Percentiles rank a stretch among this genome's conserved stretches.
Conservation (phyloP, 768 basidiomycete genomes). For the Auriscalpium orientale region DNA sequence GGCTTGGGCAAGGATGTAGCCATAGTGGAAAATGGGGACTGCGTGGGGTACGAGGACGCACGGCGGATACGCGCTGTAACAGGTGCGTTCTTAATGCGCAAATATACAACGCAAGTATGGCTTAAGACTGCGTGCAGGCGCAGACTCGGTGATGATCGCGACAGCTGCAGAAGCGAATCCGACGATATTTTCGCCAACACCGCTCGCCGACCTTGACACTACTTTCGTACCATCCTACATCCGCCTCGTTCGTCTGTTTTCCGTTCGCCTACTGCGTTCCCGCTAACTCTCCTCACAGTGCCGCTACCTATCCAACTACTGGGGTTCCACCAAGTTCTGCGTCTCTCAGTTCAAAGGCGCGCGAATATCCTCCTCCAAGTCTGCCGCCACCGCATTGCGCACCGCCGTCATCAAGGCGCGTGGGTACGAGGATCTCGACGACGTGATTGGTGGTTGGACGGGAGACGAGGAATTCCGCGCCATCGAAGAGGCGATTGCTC, state of each 20-base stretch:
- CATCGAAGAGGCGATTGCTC: conserved; percentile 9
- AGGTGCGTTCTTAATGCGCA: conserved; percentile 35
- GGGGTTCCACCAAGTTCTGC: conserved; percentile 84
- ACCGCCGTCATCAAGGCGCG: conserved; percentile 55
- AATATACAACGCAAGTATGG: no score
- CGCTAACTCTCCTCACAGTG: conserved; percentile 33
- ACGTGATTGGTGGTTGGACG: conserved; percentile 12
- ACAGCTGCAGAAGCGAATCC: conserved; percentile 92
- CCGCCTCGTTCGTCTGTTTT: conserved; percentile 48
- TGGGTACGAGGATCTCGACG: conserved; percentile 29
- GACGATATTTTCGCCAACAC: conserved; percentile 69
- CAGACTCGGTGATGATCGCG: conserved; percentile 93
- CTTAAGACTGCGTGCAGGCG: conserved; percentile 35
- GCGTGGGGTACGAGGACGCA: conserved; percentile 69
- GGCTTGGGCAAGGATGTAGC: conserved; percentile 71
- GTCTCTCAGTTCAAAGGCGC: conserved; percentile 72
- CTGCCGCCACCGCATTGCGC: conserved; percentile 48
- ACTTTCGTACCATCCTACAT: conserved; percentile 68
- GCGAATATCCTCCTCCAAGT: conserved; percentile 48
- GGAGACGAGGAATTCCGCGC: conserved; percentile 16
- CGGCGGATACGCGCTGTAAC: conserved; percentile 67
- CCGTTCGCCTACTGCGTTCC: background rate
- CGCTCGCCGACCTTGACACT: conserved; percentile 59
- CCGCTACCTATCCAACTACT: conserved; percentile 72
- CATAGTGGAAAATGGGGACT: conserved; percentile 93